Conservation (phyloP, 2,329 filamentous ascomycete species). For the Fusarium sp. region DNA sequence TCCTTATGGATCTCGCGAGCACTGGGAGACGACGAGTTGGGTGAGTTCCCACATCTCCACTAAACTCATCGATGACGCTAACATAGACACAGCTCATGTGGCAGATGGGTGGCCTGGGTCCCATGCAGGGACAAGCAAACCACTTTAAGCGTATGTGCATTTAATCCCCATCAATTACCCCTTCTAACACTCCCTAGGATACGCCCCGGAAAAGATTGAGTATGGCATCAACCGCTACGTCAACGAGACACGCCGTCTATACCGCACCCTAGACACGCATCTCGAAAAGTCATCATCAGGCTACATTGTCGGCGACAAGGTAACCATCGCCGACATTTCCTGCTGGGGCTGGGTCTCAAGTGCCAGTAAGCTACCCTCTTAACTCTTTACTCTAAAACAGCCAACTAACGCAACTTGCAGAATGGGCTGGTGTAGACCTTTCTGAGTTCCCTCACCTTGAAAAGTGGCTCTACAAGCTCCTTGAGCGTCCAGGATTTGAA, state of each 20-base stretch:
- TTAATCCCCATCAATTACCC: fast-evolving
- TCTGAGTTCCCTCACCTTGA: conserved; percentile 81
- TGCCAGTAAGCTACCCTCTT: conserved; percentile 53
- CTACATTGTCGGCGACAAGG: conserved; percentile 75
- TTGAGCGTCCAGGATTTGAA: conserved; percentile 77
- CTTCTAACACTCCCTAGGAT: conserved; percentile 57
- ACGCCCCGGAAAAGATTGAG: conserved; percentile 84
- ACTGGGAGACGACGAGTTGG: conserved; percentile 86
- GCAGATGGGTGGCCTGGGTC: conserved; percentile 84
- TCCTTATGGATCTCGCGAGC: conserved; percentile 77
- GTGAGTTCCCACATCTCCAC: conserved; percentile 50
- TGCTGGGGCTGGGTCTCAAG: conserved; percentile 81
- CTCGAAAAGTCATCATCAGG: conserved; percentile 68
- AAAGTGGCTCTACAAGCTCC: conserved; percentile 80
- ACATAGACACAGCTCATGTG: conserved; percentile 65
- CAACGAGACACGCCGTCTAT: conserved; percentile 87
- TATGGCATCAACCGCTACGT: conserved; percentile 86
- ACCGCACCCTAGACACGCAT: conserved; percentile 80
- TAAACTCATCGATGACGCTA: neutral
- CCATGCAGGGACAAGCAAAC: conserved; percentile 86
- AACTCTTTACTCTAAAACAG: too few species aligned
- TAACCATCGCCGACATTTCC: conserved; percentile 83
- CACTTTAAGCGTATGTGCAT: conserved; percentile 75
- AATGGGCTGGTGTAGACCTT: conserved; percentile 66
- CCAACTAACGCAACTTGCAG: conserved; percentile 34